These are phyloP conservation scores for Sugiyamaella valdiviana DNA, from an alignment of 805 yeast genomes.

Conservation along the genomic window DNA sequence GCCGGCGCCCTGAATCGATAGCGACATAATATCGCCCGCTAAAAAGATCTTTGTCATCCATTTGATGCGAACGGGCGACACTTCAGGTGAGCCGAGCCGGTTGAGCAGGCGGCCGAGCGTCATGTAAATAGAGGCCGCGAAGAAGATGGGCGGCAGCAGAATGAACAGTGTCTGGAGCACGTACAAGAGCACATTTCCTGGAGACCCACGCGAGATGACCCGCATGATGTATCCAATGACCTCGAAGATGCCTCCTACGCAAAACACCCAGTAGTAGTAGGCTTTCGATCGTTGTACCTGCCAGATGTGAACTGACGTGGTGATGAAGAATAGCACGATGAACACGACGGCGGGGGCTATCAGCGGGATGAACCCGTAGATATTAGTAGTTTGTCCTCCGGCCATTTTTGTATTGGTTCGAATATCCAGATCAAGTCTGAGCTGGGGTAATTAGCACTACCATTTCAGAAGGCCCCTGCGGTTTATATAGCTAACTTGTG, in stretches of 20 bases:
- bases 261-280: slow-evolving; percentile 50
- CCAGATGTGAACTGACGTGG: slow-evolving; percentile 40
- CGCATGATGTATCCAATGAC: slow-evolving; percentile 64
- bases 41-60: slow-evolving; percentile 60
- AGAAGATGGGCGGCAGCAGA: slow-evolving; percentile 74
- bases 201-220: slow-evolving; percentile 37
- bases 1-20: slow-evolving; percentile 65
- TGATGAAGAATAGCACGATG: slow-evolving; percentile 46
- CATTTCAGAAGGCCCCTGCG: too few relatives aligned
- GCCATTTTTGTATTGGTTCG: too few relatives aligned
- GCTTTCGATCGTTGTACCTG: slow-evolving; percentile 44
- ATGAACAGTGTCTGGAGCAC: slow-evolving; percentile 60
- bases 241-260: slow-evolving; percentile 51
- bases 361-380: slow-evolving; percentile 35
- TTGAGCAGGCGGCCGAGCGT: slow-evolving; percentile 58
- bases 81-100: slow-evolving; percentile 46
- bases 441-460: too few relatives aligned
- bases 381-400: too few relatives aligned
- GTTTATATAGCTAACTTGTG: too few relatives aligned
- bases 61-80: slow-evolving; percentile 47
- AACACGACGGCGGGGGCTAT: slow-evolving; percentile 51
- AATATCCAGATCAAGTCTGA: too few relatives aligned
- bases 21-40: slow-evolving; percentile 56
- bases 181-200: slow-evolving; percentile 37
- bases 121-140: slow-evolving; percentile 78